Conservation (phyloP, 2,329 filamentous ascomycete genomes). For the Ophiocordyceps robertsii region DNA sequence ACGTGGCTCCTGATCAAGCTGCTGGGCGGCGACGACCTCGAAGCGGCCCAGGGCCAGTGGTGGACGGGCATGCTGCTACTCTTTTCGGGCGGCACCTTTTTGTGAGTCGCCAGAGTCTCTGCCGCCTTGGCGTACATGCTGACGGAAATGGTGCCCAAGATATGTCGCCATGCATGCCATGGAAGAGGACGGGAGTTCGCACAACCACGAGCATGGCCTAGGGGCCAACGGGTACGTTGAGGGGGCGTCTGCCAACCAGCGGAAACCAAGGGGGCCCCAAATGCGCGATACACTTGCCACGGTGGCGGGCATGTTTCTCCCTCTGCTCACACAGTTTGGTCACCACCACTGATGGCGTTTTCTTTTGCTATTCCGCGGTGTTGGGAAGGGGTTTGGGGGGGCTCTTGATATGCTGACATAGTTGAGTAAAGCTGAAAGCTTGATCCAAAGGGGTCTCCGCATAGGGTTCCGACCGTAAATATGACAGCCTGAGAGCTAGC, state of each 20-base stretch:
- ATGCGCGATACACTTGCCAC: conserved; percentile 59
- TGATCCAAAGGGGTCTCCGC: no score
- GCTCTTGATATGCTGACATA: no score
- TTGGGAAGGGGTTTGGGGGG: no score
- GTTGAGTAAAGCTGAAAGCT: no score
- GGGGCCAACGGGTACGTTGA: conserved; percentile 42
- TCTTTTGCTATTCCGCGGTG: not conserved
- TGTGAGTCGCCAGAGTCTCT: conserved; percentile 44
- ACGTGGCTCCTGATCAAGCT: conserved; percentile 74
- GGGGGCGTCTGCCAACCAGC: conserved; percentile 25
- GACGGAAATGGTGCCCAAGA: conserved; percentile 26
- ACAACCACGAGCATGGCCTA: conserved; percentile 36
- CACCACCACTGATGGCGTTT: conserved; percentile 43
- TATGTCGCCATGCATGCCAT: conserved; percentile 99
- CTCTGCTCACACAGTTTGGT: conserved; percentile 64
- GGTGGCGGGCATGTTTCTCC: conserved; percentile 64
- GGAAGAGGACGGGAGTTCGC: conserved; percentile 55
- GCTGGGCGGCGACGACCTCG: conserved; percentile 46
- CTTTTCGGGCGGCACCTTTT: conserved; percentile 92
- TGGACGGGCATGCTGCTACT: conserved; percentile 85
- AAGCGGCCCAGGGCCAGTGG: conserved; percentile 57
- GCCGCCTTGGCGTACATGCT: not conserved
- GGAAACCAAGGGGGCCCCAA: conserved; percentile 41
- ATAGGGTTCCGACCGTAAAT: no score
- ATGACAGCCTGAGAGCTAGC: no score